Evolutionary conservation across 2,329 filamentous ascomycete species (phyloP), one percentile per base, ranked within the genome.

Genomic region (Plectosphaerella cucumerina): DNA sequence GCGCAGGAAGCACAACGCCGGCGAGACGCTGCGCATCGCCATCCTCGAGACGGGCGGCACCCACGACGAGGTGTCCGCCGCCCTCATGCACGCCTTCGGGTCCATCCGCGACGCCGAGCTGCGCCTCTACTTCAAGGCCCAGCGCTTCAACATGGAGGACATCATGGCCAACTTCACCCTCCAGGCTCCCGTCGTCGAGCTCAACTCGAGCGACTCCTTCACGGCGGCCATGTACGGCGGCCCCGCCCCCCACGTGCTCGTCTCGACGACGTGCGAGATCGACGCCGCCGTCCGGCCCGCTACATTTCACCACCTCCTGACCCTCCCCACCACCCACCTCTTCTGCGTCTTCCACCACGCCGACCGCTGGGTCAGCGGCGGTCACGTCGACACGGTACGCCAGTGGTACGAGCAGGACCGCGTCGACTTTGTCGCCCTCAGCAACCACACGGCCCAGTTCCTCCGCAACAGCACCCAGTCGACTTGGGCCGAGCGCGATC

Each of bases 281-380:
- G 61, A 63, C 37, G 54, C 60, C n/a, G 50, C 53, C 34, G 48
- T 50, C 66, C 52, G 50, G 14, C 23, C 53, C 43, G 49, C 50
- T 9, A 50, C 53, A n/a, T 54, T 62, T 21, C 50, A 55, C 35
- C 49, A 58, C 18, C 52, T 63, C 8, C 56, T 63, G 50, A 54
- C 47, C 43, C 51, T 45, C 20, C 54, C 52, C 10, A 55, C 55
- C 23, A 60, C 61, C 18, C 54, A 59, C 33, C 54, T 63, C 20
- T 62, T 63, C 59, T 63, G 61, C 50, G 54, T 60, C 22, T 50
- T 61, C 23, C 61, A 63, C 56, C 61, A 63, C 49, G 61, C 61
- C 48, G 61, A 63, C 49, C 52, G 51, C 23, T 63, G 61, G 61
- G 53, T 26, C 35, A 31, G 54, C 34, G 59, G 61, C 49, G 52